Base-by-base conservation (phyloP, 106 monocot genomes). In the Acanthochlamys bracteata region DNA sequence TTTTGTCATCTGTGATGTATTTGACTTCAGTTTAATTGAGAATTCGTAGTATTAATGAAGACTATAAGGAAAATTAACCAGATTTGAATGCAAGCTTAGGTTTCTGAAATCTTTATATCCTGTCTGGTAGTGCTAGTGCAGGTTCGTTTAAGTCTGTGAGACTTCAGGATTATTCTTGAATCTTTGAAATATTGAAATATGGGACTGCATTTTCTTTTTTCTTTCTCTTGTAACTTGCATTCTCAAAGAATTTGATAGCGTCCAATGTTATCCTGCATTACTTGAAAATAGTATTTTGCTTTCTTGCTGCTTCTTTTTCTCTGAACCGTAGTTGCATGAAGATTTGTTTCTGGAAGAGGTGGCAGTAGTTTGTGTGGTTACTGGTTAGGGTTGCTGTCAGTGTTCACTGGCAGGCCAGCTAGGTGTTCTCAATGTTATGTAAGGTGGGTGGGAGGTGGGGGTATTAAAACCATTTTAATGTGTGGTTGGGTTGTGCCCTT, bases 401-500 rank as follows among this genome's bases (percentile, higher is more conserved):
- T 20, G 20, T 55, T 55, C 55, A 55, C n/a, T 55, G 55, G 55
- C 55, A 20, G 1, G n/a, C 15, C 55, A 55, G 55, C 55, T 22
- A 55, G 55, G 11, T 33, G n/a, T 33, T 33, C 33, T 33, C 6
- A 55, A 19, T 17, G 15, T 55, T 55, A 55, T 55, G 21, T 55
- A 55, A 55, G 51, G 22, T 55, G 55, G 55, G 9, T 55, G 55
- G 55, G 9, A 20, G 55, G 15, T 55, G 55, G 55, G 55, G 10
- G 55, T 3, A 55, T 20, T 55, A 10, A 55, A 55, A 55, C 4
- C 55, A 15, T 55, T 21, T 55, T 55, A 55, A 20, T 22, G 10
- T 19, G 20, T 55, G 22, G 53, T 54, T 8, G 55, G 55, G 55
- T 22, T 55, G 55, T 55, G 55, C 21, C 12, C 55, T 55, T 55